Evolutionary conservation across 2,329 filamentous ascomycete genomes (phyloP), one percentile per base, ranked within the genome.

Genomic region (Sporothrix brunneoviolacea): DNA sequence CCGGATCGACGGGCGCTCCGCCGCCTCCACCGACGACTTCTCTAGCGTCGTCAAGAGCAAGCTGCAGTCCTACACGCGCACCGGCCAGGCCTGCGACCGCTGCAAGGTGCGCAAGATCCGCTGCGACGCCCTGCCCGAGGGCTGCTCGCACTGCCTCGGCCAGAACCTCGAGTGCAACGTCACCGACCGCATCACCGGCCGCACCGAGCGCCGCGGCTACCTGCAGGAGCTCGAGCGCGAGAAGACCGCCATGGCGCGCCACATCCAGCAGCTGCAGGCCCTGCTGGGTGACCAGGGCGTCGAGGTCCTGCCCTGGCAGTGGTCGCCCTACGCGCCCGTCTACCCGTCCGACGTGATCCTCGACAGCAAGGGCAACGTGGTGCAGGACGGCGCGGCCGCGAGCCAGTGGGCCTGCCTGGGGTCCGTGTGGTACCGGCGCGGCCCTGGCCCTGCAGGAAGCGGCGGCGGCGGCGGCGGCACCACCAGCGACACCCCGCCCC

Each of bases 71-170:
- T 78, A 78, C 56, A 77, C 75, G 18, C 71, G 77, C 51, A 94
- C 88, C 0, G 88, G 88, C 9, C 88, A 94, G 69, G 88, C 88
- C 28, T 94, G 88, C 74, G 88, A 94, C 68, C 77, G 89, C 50
- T 94, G 89, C 76, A 93, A 91, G 77, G 85, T 88, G 66, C 82
- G 89, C 59, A 95, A 95, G 69, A 94, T 94, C 60, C 82, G 87
- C 63, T 94, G 89, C 73, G 89, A 94, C 70, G 84, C 83, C 48
- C 74, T 86, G 36, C 81, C 85, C 28, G 84, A 87, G 58, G 89
- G 88, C 55, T 95, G 89, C 69, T 88, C 86, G 55, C 85, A 88
- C 60, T 95, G 89, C 70, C 71, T 80, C 59, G 82, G 85, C 66
- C 86, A 87, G 63, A 82, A 81, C 56, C 80, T 86, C 59, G 80